Percentiles rank a stretch among this genome's conserved stretches.
Evolutionary conservation across 148 eudicot species (phyloP).

Genomic region (Talinum fruticosum): DNA sequence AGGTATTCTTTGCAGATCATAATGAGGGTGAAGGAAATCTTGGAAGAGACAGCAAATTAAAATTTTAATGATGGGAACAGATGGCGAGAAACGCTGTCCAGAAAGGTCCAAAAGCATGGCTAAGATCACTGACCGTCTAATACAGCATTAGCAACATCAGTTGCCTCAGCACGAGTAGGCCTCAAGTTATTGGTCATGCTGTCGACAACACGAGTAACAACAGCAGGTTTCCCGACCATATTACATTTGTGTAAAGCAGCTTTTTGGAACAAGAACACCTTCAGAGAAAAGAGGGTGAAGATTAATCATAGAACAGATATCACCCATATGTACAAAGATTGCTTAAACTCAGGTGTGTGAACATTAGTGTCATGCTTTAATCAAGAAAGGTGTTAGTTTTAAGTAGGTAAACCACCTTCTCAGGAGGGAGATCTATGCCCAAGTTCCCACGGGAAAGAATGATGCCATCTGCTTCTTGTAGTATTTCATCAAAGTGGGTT

Average conservation of each 20-base stretch:
- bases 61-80: too few relatives aligned
- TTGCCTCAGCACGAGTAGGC: slow-evolving; percentile 99
- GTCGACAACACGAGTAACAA: slow-evolving; percentile 96
- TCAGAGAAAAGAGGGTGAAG: slow-evolving; percentile 19
- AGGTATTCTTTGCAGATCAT: not conserved
- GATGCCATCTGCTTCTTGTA: slow-evolving; percentile 94
- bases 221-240: slow-evolving; percentile 97
- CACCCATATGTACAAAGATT: not conserved
- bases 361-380: not conserved
- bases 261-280: slow-evolving; percentile 97
- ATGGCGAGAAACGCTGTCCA: not conserved
- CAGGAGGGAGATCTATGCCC: slow-evolving; percentile 97
- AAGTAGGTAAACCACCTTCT: slow-evolving; percentile 58
- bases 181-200: slow-evolving; percentile 97
- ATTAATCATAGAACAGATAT: not conserved
- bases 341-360: not conserved
- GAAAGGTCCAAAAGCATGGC: not conserved
- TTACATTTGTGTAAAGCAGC: slow-evolving; percentile 93
- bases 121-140: slow-evolving; percentile 60
- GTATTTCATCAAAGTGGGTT: slow-evolving; percentile 90
- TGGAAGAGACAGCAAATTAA: too few relatives aligned
- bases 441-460: slow-evolving; percentile 98
- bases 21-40: not conserved
- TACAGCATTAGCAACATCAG: slow-evolving; percentile 98
- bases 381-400: not conserved